Percentiles rank a stretch among this genome's conserved stretches.
Conservation (phyloP, 148 eudicot species). For the Nepenthes mirabilis region DNA sequence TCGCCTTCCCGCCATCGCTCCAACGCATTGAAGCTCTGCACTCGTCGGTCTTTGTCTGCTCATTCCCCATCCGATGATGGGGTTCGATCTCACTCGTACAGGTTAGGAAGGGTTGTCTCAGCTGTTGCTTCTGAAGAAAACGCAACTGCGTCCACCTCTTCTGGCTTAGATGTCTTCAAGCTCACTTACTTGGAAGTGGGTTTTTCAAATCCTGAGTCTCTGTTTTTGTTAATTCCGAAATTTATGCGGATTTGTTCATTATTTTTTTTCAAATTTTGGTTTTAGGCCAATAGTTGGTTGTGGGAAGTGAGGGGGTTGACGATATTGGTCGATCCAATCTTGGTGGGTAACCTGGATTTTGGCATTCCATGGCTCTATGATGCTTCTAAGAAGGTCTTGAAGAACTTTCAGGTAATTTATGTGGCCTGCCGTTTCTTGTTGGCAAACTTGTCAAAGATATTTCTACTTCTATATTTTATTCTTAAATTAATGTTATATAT, state of each 20-base stretch:
- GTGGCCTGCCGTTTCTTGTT: neutral
- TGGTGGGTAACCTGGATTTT: slow-evolving; percentile 93
- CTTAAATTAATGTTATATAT: too few species aligned
- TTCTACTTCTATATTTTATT: neutral
- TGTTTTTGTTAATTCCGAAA: neutral
- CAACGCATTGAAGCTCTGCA: slow-evolving; percentile 15
- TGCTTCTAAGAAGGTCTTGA: slow-evolving; percentile 78
- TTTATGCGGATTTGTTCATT: too few species aligned
- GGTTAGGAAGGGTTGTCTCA: slow-evolving; percentile 25
- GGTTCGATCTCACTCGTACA: slow-evolving; percentile 2
- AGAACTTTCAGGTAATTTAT: slow-evolving; percentile 48
- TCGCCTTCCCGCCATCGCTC: too few species aligned
- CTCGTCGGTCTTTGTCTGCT: slow-evolving; percentile 14
- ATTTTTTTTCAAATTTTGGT: too few species aligned
- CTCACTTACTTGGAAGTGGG: slow-evolving; percentile 90
- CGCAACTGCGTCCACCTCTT: slow-evolving; percentile 25
- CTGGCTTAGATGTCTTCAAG: slow-evolving; percentile 33
- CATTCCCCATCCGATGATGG: neutral
- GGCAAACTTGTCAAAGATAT: neutral
- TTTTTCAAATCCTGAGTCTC: neutral
- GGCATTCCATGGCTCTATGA: slow-evolving; percentile 96
- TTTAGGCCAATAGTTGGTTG: slow-evolving; percentile 28
- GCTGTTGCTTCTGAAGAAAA: slow-evolving; percentile 57
- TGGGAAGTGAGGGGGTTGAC: slow-evolving; percentile 80
- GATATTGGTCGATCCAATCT: slow-evolving; percentile 85